Percentiles rank a stretch among this genome's conserved stretches.
Conservation (phyloP, 306 rosid genomes). For the Senna tora region DNA sequence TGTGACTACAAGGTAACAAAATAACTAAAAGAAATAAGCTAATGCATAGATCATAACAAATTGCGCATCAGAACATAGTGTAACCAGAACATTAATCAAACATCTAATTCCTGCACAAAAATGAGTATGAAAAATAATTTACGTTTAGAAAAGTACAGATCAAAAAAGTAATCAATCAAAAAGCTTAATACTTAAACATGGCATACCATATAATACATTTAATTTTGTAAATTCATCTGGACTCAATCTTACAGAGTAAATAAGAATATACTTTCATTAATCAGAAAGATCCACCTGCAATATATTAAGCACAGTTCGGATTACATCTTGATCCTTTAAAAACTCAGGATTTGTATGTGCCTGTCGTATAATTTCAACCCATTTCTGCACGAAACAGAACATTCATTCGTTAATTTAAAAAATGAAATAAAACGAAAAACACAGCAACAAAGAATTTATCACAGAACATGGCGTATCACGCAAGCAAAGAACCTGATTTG, state of each 20-base stretch:
- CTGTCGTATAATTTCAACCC: conserved; percentile 92
- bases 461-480: conserved; percentile 10
- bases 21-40: not conserved
- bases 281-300: conserved; percentile 64
- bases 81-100: conserved; percentile 1
- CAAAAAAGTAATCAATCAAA: conserved; percentile 8
- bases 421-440: not conserved
- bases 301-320: conserved; percentile 91
- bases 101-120: not conserved
- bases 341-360: conserved; percentile 87
- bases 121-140: not conserved
- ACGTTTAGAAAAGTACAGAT: not conserved
- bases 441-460: not conserved
- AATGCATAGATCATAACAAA: conserved; percentile 6
- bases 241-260: not conserved
- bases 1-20: not conserved
- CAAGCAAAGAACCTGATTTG: conserved; percentile 71
- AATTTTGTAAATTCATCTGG: not conserved
- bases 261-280: not conserved
- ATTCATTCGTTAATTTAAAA: not conserved
- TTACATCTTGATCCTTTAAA: conserved; percentile 87
- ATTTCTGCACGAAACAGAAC: conserved; percentile 61
- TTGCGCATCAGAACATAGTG: not conserved
- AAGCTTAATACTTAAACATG: not conserved
- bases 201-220: not conserved